Base-by-base conservation (phyloP, 805 yeast species). In the Metahyphopichia silvanorum region DNA sequence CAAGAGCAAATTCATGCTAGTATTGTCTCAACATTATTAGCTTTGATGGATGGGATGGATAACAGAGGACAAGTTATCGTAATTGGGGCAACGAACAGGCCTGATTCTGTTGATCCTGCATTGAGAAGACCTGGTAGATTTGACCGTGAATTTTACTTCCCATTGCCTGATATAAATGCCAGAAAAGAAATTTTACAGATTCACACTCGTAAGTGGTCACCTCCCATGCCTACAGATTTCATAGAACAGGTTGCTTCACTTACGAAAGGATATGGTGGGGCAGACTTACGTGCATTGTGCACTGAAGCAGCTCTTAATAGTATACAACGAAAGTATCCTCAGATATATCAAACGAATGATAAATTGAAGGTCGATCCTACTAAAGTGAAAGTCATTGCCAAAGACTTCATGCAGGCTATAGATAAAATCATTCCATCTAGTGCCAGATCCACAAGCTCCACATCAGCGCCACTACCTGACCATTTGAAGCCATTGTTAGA, bases 31-130 rank as follows among this genome's bases (percentile, higher is more conserved):
- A 93, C 98, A 0, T 64, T 93, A 49, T 73, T 93, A 42, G 98
- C 98, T 0, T 65, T 93, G 32, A 93, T 93, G 98, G 98, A 93
- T 58, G 98, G 98, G 48, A 93, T 93, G 98, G 98, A 91, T 55
- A 88, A 88, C 46, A 77, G 98, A 55, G 98, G 98, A 6, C 98
- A 93, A 55, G 98, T 93, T 13, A 91, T 93, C 43, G 96, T 93
- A 2, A 89, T 93, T 46, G 98, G 98, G 38, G 98, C 98, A 1
- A 93, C 98, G 0, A 93, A 93, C 60, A 70, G 98, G 51, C 98
- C 98, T 0, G 98, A 93, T 60, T 85, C 97, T 0, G 86, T 93
- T n/a, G 98, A 93, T 59, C 97, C 98, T 1, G 98, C 98, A 0
- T 69, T 93, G 37, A 75, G 98, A 51, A 75, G 98, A 48, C 98